Evolutionary conservation across 495 filamentous ascomycete species (phyloP), one percentile per base, ranked within the genome.

Genomic region (Penicillium salamii): DNA sequence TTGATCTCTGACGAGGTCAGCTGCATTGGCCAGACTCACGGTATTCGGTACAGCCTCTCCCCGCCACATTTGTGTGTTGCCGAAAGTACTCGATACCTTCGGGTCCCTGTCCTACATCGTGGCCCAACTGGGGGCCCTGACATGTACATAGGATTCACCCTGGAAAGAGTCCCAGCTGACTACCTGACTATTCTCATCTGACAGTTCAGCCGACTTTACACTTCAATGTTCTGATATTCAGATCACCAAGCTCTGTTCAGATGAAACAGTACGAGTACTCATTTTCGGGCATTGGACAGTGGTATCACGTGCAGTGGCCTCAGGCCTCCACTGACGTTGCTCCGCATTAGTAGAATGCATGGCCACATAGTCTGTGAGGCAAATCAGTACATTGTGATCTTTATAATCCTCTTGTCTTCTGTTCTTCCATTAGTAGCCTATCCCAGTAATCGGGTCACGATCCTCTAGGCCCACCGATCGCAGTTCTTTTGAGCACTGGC

Each of bases 401-500:
- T 21, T 33, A n/a, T n/a, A n/a, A n/a, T n/a, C n/a, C 14, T 34
- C n/a, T 8, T 35, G 35, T 1, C 18, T 9, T 26, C 32, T 26
- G 18, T 26, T 33, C 13, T 19, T 3, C 23, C 23, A 26, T 24
- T 33, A 46, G 20, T 12, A 7, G 9, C 11, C 9, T 24, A 26
- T 33, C 18, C 35, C 35, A 47, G 12, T 15, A 29, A 40, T 48
- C 28, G 46, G 46, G 36, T 36, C 39, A 20, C 14, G 26, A 39
- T 17, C 26, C 36, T 39, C 28, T 48, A 26, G 46, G 36, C 46
- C 46, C 46, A 33, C 46, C 26, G 35, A 48, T 32, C 46, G 26
- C 45, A 13, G n/a, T 24, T 32, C 20, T 23, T 39, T 39, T 48
- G 23, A 42, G 47, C 47, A 42, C 36, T 50, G 47, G 47, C 39